Percentiles rank a stretch among this genome's conserved stretches.
Evolutionary conservation across 345 rosid genomes (phyloP).

Genomic region (Geranium rotundifolium): DNA sequence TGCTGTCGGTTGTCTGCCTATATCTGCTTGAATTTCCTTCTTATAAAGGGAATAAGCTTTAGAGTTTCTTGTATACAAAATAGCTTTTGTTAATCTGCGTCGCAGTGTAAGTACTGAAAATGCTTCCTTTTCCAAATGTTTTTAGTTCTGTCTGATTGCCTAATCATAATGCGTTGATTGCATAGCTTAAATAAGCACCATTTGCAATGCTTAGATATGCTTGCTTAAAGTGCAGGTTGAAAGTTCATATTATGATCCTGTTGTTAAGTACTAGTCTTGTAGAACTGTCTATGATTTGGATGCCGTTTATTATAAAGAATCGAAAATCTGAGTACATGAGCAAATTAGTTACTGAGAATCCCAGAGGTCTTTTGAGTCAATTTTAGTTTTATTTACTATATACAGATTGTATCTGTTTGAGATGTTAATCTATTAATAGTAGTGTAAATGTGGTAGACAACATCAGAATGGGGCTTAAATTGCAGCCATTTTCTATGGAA

Average conservation of each 20-base stretch:
- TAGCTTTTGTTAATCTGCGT: too few relatives aligned
- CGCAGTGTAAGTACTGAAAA: too few relatives aligned
- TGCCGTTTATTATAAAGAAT: neutral
- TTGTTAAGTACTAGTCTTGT: neutral
- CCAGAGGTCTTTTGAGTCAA: too few relatives aligned
- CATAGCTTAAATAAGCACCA: neutral
- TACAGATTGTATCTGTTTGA: neutral
- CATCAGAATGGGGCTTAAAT: neutral
- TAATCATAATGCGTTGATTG: neutral
- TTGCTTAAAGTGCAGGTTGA: neutral
- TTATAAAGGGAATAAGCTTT: neutral
- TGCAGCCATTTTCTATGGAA: neutral
- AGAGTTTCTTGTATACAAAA: neutral
- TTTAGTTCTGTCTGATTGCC: neutral
- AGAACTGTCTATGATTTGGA: neutral
- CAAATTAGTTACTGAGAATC: too few relatives aligned
- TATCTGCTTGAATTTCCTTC: neutral
- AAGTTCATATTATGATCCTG: neutral
- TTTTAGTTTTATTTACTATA: too few relatives aligned
- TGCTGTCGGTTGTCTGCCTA: neutral
- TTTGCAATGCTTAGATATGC: neutral
- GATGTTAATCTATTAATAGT: too few relatives aligned
- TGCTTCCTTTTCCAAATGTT: neutral
- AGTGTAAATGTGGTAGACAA: neutral
- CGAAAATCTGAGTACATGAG: neutral